phyloP scores from a whole-genome alignment of 2,329 filamentous ascomycete species.

The Amesomyces nigricolor region DNA sequence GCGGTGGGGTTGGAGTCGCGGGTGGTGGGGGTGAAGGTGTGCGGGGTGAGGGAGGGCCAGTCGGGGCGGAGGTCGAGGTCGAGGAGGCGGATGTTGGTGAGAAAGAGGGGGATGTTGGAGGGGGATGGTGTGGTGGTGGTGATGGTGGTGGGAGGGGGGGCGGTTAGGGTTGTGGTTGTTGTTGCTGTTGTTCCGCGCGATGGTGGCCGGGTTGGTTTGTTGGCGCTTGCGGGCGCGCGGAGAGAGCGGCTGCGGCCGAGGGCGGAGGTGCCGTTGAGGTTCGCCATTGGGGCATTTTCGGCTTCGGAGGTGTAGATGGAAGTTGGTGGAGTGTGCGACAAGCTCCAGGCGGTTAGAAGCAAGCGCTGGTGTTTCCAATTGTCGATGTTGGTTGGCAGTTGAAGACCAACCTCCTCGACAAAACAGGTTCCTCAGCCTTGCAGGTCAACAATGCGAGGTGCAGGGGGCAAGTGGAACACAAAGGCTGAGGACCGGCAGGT shows the following conservation, averaged over 20 bases:
- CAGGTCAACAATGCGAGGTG: too few relatives aligned
- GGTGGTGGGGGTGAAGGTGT: conserved; percentile 69
- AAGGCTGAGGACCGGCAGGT: too few relatives aligned
- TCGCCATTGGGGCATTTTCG: conserved; percentile 26
- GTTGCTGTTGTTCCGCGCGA: conserved; percentile 8
- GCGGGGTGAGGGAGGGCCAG: conserved; percentile 69
- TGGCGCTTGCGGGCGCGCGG: conserved; percentile 22
- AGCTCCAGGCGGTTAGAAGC: not conserved
- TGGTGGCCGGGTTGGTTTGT: conserved; percentile 13
- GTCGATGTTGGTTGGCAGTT: not conserved
- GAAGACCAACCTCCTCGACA: not conserved
- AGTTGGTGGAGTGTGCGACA: not conserved
- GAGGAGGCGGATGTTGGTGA: conserved; percentile 78
- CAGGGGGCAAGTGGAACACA: too few relatives aligned
- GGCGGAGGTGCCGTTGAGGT: conserved; percentile 20
- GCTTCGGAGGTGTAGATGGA: too few relatives aligned
- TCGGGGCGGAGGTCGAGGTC: conserved; percentile 70
- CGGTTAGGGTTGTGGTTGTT: conserved; percentile 1
- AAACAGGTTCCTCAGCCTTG: too few relatives aligned
- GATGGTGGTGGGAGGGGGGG: conserved; percentile 4
- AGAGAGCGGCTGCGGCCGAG: conserved; percentile 26
- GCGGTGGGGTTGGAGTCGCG: conserved; percentile 46
- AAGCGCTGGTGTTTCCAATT: too few relatives aligned
- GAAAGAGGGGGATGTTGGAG: conserved; percentile 59
- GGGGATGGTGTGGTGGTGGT: conserved; percentile 29